Evolutionary conservation across 2,329 filamentous ascomycete genomes (phyloP).

Genomic region (Anthostomella pinea): DNA sequence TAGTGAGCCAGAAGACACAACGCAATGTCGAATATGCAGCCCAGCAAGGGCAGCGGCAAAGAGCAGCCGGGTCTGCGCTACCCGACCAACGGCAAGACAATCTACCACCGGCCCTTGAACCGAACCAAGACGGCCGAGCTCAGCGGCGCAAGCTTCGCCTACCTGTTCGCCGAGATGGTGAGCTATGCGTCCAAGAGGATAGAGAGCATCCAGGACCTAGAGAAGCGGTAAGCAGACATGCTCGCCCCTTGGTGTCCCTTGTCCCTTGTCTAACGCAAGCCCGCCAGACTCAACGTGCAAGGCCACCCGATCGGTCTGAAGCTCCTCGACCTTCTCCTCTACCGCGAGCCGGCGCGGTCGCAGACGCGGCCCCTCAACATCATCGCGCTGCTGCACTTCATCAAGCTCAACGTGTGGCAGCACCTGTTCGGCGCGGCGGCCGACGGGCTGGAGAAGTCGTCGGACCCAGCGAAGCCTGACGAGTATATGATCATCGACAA

Average conservation of each 20-base stretch:
- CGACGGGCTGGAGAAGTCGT: constrained; percentile 87
- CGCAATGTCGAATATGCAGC: constrained; percentile 50
- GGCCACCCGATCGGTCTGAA: constrained; percentile 93
- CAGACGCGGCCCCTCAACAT: constrained; percentile 81
- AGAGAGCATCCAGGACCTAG: constrained; percentile 88
- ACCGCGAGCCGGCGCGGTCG: constrained; percentile 69
- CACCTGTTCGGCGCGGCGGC: constrained; percentile 89
- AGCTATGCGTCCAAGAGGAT: constrained; percentile 88
- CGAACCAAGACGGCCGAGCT: constrained; percentile 84
- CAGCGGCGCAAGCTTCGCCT: constrained; percentile 91
- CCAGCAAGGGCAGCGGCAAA: constrained; percentile 44
- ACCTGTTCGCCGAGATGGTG: constrained; percentile 95
- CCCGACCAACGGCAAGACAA: constrained; percentile 91
- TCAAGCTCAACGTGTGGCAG: constrained; percentile 88
- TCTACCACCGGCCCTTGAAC: constrained; percentile 95
- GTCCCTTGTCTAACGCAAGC: constrained; percentile 4
- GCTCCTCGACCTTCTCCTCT: constrained; percentile 90
- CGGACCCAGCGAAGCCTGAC: constrained; percentile 75
- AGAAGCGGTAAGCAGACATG: constrained; percentile 72
- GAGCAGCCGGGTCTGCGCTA: constrained; percentile 70
- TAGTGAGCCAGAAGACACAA: constrained; percentile 3
- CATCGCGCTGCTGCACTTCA: constrained; percentile 88
- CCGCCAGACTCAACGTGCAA: constrained; percentile 74
- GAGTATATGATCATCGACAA: constrained; percentile 99
- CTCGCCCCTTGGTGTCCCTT: too few relatives aligned